Conservation (phyloP, 176 grass and related monocot species). For the Luzula sylvatica region DNA sequence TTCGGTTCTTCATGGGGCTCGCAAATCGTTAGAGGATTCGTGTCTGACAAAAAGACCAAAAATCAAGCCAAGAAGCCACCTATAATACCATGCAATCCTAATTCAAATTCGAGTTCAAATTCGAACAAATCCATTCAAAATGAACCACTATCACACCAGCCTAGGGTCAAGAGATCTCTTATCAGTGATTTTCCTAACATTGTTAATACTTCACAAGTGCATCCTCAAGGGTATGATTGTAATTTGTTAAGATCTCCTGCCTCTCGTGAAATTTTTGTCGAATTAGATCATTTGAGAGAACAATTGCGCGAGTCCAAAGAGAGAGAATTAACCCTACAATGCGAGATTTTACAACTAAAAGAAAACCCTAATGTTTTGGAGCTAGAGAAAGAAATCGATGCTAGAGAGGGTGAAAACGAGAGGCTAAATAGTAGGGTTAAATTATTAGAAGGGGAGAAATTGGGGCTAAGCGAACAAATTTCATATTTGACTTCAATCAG, state of each 20-base stretch:
- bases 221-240: constrained; percentile 76
- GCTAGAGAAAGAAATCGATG: constrained; percentile 78
- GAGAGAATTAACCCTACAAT: constrained; percentile 58
- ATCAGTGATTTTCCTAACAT: constrained; percentile 82
- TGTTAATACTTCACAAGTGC: constrained; percentile 76
- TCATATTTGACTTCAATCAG: constrained; percentile 46
- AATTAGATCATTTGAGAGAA: constrained; percentile 84
- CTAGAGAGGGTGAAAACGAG: constrained; percentile 50
- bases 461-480: constrained; percentile 58
- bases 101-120: constrained; percentile 20
- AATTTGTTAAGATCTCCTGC: constrained; percentile 52
- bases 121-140: constrained; percentile 38
- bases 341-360: constrained; percentile 55
- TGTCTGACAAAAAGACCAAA: constrained; percentile 84
- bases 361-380: constrained; percentile 67
- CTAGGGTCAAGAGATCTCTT: constrained; percentile 83
- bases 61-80: constrained; percentile 69
- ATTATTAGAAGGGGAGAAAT: constrained; percentile 65
- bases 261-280: constrained; percentile 90
- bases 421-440: constrained; percentile 35
- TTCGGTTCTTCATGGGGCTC: constrained; percentile 94
- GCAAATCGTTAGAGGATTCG: constrained; percentile 91
- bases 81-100: constrained; percentile 8
- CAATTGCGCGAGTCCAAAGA: constrained; percentile 82
- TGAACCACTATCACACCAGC: constrained; percentile 50